Conservation (phyloP, 805 yeast genomes). For the Alloascoidea africana region DNA sequence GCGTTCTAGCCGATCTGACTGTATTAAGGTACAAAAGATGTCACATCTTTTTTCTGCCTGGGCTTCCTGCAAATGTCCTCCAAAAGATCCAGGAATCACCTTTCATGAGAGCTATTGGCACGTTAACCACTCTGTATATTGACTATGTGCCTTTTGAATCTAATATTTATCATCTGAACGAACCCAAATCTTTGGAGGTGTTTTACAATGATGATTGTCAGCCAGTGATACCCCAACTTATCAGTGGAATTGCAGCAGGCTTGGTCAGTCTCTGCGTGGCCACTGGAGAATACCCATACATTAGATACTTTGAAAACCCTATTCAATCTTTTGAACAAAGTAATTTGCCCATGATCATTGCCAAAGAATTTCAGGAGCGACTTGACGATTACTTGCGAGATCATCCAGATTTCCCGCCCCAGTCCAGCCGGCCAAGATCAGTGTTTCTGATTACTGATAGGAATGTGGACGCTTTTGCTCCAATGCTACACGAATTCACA, state of each 20-base stretch:
- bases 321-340: conserved; percentile 37
- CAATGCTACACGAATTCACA: conserved; percentile 76
- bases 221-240: conserved; percentile 43
- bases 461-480: conserved; percentile 68
- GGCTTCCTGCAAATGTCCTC: conserved; percentile 13
- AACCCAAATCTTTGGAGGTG: conserved; percentile 44
- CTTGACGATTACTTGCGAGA: conserved; percentile 64
- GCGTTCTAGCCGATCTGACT: conserved; percentile 63
- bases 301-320: conserved; percentile 50
- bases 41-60: conserved; percentile 60
- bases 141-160: conserved; percentile 54
- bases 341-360: conserved; percentile 52
- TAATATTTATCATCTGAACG: conserved; percentile 55
- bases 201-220: conserved; percentile 54
- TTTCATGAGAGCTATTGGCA: conserved; percentile 13
- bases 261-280: conserved; percentile 60
- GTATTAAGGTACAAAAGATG: conserved; percentile 62
- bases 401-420: conserved; percentile 50
- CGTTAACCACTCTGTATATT: conserved; percentile 22
- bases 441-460: conserved; percentile 70
- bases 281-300: conserved; percentile 79
- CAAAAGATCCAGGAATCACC: conserved; percentile 13
- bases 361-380: conserved; percentile 51
- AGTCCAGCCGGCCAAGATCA: conserved; percentile 48
- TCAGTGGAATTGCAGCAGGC: conserved; percentile 43